Evolutionary conservation across 805 yeast genomes (phyloP).

Genomic region (Lipomyces yamanashiensis): DNA sequence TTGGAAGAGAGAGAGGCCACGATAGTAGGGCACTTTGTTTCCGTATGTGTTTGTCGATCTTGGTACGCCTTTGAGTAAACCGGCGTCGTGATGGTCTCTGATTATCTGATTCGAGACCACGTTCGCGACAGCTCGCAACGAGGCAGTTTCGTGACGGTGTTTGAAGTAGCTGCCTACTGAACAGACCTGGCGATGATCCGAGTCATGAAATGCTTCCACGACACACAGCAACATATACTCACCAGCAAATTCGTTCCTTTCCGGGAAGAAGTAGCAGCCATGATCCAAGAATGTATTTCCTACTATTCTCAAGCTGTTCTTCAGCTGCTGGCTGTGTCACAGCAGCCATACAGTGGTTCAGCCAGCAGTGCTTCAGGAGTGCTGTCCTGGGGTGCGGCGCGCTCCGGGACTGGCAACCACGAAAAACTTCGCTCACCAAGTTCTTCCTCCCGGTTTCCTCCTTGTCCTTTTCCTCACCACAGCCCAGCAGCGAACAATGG

Average conservation of each 20-base stretch:
- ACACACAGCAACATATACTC: not conserved
- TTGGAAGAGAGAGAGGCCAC: not conserved
- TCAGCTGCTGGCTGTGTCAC: not conserved
- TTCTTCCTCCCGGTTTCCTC: not conserved
- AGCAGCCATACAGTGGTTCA: not conserved
- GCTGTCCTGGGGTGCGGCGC: slow-evolving; percentile 1
- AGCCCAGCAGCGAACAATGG: slow-evolving; percentile 5
- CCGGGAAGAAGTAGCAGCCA: not conserved
- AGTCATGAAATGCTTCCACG: not conserved
- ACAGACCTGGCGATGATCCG: not conserved
- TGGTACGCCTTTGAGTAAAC: not conserved
- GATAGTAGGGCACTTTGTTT: not conserved
- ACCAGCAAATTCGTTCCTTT: not conserved
- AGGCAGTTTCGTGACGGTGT: not conserved
- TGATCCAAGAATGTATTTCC: not conserved
- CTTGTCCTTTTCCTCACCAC: not conserved
- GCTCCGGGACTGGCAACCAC: not conserved
- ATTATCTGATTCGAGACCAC: not conserved
- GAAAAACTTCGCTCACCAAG: slow-evolving; percentile 6
- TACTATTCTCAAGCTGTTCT: too few relatives aligned
- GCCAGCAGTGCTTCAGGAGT: too few relatives aligned
- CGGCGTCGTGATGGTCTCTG: not conserved
- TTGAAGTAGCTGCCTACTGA: not conserved
- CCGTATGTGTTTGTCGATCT: not conserved
- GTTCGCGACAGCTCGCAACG: not conserved